Conservation (phyloP, 768 basidiomycete genomes). For the Macrolepiota albuminosa region DNA sequence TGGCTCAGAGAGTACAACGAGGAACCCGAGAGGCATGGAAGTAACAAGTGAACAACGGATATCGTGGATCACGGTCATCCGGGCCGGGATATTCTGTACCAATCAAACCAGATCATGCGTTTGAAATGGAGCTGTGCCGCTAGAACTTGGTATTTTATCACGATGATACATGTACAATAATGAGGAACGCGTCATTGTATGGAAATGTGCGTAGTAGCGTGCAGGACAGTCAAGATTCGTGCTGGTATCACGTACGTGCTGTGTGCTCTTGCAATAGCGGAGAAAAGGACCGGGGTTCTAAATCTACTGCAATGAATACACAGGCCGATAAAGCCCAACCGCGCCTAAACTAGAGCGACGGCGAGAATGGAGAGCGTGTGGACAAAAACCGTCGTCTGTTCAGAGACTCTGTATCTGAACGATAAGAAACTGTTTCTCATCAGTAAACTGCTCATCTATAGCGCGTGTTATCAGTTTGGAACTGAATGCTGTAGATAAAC, state of each 20-base stretch:
- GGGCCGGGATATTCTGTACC: not conserved
- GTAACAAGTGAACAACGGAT: not conserved
- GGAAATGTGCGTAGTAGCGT: not conserved
- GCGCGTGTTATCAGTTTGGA: not conserved
- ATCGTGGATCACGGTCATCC: not conserved
- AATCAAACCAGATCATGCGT: too few relatives aligned
- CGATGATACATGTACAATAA: conserved; percentile 8
- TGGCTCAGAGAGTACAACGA: conserved; percentile 45
- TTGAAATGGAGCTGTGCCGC: not conserved
- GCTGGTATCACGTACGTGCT: conserved; percentile 9
- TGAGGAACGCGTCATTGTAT: conserved; percentile 6
- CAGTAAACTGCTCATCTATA: conserved; percentile 92
- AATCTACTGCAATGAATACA: not conserved
- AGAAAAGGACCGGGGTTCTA: not conserved
- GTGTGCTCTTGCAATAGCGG: not conserved
- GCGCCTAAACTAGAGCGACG: not conserved
- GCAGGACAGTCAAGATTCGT: conserved; percentile 3
- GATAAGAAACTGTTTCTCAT: conserved; percentile 96
- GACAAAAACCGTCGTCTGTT: conserved; percentile 5
- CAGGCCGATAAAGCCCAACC: not conserved
- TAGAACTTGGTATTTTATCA: not conserved
- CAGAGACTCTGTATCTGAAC: conserved; percentile 82
- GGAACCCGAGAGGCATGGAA: conserved; percentile 35
- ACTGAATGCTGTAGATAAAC: not conserved
- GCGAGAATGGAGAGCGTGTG: not conserved